Evolutionary conservation across 352 stramenopile genomes (phyloP).

Genomic region (Pythium apleroticum): DNA sequence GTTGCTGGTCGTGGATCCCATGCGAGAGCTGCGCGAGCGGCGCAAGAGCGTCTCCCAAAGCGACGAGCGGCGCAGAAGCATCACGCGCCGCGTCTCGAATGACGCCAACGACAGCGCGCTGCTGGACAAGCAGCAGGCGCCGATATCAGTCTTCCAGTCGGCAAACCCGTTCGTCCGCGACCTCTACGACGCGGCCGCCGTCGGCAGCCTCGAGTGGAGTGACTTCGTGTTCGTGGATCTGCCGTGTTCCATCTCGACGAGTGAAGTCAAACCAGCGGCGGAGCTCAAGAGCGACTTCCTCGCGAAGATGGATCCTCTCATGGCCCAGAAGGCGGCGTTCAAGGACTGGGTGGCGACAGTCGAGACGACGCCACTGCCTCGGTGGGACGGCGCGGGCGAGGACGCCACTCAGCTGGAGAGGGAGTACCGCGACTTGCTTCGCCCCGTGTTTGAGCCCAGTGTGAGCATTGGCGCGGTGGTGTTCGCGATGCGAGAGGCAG

Average conservation of each 20-base stretch:
- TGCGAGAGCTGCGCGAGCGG: constrained; percentile 28
- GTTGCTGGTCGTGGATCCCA: constrained; percentile 41
- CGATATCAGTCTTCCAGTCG: constrained; percentile 40
- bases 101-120: constrained; percentile 11
- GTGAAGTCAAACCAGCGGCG: constrained; percentile 21
- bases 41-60: constrained; percentile 33
- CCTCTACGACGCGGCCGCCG: constrained; percentile 38
- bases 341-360: constrained; percentile 59
- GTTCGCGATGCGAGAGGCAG: constrained; percentile 51
- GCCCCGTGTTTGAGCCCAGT: constrained; percentile 44
- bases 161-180: constrained; percentile 39
- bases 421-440: constrained; percentile 40
- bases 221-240: constrained; percentile 72
- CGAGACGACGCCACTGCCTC: constrained; percentile 39
- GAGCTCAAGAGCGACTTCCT: constrained; percentile 45
- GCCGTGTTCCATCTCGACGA: constrained; percentile 23
- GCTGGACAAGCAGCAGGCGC: constrained; percentile 9
- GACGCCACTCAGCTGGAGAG: neutral
- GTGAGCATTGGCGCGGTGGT: constrained; percentile 50
- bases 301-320: constrained; percentile 30
- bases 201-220: constrained; percentile 69
- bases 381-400: neutral
- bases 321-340: constrained; percentile 55
- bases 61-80: constrained; percentile 23
- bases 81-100: constrained; percentile 3